These are phyloP conservation scores for Sphagnum magellanicum DNA, from an alignment of 228 moss, liverwort and hornwort species.

Conservation along the genomic window DNA sequence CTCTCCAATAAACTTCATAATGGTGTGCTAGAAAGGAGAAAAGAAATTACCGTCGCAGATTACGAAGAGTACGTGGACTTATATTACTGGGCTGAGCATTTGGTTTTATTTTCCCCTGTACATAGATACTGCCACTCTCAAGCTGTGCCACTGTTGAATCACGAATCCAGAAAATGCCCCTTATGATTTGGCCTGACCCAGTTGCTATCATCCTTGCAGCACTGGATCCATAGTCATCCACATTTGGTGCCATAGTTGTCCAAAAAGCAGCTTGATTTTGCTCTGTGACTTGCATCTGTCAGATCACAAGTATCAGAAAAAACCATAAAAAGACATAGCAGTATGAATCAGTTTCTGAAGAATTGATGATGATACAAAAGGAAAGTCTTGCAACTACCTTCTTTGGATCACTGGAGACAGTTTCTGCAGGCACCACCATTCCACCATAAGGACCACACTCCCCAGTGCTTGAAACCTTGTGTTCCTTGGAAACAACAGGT, in stretches of 20 bases:
- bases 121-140: slow-evolving; percentile 43
- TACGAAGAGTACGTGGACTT: slow-evolving; percentile 46
- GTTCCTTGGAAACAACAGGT: slow-evolving; percentile 4
- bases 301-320: background rate
- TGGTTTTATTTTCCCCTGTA: slow-evolving; percentile 43
- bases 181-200: slow-evolving; percentile 78
- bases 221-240: slow-evolving; percentile 77
- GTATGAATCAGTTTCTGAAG: too few species aligned
- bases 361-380: too few species aligned
- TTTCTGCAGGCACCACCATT: slow-evolving; percentile 45
- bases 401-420: slow-evolving; percentile 47
- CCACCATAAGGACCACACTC: slow-evolving; percentile 20
- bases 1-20: background rate
- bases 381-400: slow-evolving; percentile 10
- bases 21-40: too few species aligned
- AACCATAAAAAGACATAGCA: too few species aligned
- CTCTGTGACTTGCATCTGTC: slow-evolving; percentile 36
- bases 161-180: slow-evolving; percentile 78
- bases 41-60: slow-evolving; percentile 43
- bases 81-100: slow-evolving; percentile 47
- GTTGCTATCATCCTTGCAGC: slow-evolving; percentile 66
- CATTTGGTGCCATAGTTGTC: slow-evolving; percentile 89
- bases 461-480: slow-evolving; percentile 11
- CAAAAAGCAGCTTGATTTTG: slow-evolving; percentile 68
- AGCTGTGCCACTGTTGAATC: slow-evolving; percentile 49